Percentiles rank a stretch among this genome's conserved stretches.
Conservation (phyloP, 2,329 filamentous ascomycete species). For the Pseudogymnoascus sp. region DNA sequence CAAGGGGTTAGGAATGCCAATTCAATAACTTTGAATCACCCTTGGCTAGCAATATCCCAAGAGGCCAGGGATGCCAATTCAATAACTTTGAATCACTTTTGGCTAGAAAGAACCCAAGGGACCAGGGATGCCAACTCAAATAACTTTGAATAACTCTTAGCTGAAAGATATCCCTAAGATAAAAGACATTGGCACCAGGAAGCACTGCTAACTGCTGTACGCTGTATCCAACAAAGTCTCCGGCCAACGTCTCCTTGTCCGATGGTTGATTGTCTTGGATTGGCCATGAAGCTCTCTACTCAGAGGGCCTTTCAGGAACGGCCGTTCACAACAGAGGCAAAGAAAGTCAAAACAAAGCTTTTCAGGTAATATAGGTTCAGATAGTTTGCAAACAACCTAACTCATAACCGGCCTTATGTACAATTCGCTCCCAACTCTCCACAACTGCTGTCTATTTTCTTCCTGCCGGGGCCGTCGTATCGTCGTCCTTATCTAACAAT, state of each 20-base stretch:
- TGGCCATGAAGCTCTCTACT: background rate
- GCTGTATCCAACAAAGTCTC: background rate
- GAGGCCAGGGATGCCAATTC: background rate
- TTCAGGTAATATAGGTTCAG: slow-evolving; percentile 9
- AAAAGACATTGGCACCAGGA: background rate
- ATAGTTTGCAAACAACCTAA: background rate
- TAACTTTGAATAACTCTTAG: background rate
- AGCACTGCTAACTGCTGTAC: background rate
- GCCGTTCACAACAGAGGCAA: slow-evolving; percentile 1
- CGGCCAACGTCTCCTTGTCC: background rate
- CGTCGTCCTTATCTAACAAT: slow-evolving; percentile 73
- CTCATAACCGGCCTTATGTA: slow-evolving; percentile 22
- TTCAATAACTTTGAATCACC: background rate
- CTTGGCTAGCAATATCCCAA: background rate
- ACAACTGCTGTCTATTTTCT: slow-evolving; percentile 20
- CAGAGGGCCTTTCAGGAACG: background rate
- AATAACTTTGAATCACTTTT: background rate
- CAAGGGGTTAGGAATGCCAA: background rate
- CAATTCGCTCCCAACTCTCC: slow-evolving; percentile 15
- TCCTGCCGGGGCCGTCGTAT: slow-evolving; percentile 50
- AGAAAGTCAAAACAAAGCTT: background rate
- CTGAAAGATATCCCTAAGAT: background rate
- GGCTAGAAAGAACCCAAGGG: background rate
- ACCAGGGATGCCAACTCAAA: too few relatives aligned
- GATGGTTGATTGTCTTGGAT: background rate